phyloP scores from a whole-genome alignment of 345 rosid genomes.

The Aurinia saxatilis region DNA sequence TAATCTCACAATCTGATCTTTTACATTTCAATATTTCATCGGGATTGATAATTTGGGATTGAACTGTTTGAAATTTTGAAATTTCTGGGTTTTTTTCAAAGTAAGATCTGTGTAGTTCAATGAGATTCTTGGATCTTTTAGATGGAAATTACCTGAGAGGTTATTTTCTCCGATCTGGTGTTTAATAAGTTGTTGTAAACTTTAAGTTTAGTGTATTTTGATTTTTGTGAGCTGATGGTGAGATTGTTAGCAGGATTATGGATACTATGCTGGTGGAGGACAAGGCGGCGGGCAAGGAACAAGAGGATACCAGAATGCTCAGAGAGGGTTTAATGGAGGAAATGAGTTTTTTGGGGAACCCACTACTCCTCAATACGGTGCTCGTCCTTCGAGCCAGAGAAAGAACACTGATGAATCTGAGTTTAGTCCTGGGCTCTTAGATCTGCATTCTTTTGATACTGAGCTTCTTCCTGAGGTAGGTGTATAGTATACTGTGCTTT shows the following conservation, averaged over 20 bases:
- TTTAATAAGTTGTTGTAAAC: no score
- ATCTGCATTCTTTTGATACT: slow-evolving; percentile 93
- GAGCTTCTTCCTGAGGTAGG: slow-evolving; percentile 94
- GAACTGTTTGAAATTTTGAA: not conserved
- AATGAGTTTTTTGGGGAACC: slow-evolving; percentile 68
- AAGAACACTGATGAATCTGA: slow-evolving; percentile 76
- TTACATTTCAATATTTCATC: not conserved
- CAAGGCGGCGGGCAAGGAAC: slow-evolving; percentile 51
- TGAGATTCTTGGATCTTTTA: not conserved
- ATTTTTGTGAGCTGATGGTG: not conserved
- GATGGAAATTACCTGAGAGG: not conserved
- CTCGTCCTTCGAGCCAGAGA: slow-evolving; percentile 49
- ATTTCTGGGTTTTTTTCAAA: not conserved
- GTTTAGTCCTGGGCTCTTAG: slow-evolving; percentile 93
- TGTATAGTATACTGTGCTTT: not conserved
- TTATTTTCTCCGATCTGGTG: not conserved
- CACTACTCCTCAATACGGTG: slow-evolving; percentile 63
- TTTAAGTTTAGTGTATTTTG: not conserved
- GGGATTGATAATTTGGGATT: no score
- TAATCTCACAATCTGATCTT: slow-evolving; percentile 18
- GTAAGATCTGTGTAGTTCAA: not conserved
- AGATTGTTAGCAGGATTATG: slow-evolving; percentile 52
- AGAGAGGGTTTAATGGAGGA: slow-evolving; percentile 60
- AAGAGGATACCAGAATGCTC: slow-evolving; percentile 52
- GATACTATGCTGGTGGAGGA: slow-evolving; percentile 56